phyloP scores from a whole-genome alignment of 257 asterid genomes.

The Penstemon barbatus region DNA sequence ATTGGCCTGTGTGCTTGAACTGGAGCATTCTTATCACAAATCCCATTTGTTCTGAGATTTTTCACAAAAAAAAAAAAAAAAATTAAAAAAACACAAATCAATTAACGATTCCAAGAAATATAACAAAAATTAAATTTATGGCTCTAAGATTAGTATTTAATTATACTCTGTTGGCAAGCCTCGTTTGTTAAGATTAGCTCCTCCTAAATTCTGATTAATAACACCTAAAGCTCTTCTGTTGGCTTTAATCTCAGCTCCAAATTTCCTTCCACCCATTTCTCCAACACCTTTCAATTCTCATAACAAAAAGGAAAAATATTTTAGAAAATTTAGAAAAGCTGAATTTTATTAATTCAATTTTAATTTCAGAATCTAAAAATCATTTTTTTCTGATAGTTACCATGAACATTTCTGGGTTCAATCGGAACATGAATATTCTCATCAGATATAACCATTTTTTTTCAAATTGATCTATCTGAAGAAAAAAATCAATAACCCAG shows the following conservation, averaged over 20 bases:
- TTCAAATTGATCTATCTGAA: slow-evolving; percentile 26
- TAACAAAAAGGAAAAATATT: background rate
- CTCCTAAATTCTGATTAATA: slow-evolving; percentile 53
- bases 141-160: slow-evolving; percentile 22
- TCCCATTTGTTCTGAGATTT: slow-evolving; percentile 55
- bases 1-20: slow-evolving; percentile 62
- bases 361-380: background rate
- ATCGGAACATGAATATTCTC: slow-evolving; percentile 51
- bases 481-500: slow-evolving; percentile 16
- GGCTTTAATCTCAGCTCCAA: slow-evolving; percentile 63
- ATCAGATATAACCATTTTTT: slow-evolving; percentile 48
- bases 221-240: slow-evolving; percentile 63
- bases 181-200: slow-evolving; percentile 46
- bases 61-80: slow-evolving; percentile 12
- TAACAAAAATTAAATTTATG: slow-evolving; percentile 4
- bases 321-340: background rate
- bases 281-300: slow-evolving; percentile 30
- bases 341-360: too few species aligned
- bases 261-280: slow-evolving; percentile 37
- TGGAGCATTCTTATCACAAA: slow-evolving; percentile 45
- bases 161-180: slow-evolving; percentile 59
- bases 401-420: slow-evolving; percentile 50
- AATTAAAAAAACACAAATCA: background rate
- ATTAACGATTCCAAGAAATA: background rate
- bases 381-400: slow-evolving; percentile 29